These are phyloP conservation scores for Daedaleopsis sinensis DNA, from an alignment of 768 basidiomycete species.

Conservation along the genomic window DNA sequence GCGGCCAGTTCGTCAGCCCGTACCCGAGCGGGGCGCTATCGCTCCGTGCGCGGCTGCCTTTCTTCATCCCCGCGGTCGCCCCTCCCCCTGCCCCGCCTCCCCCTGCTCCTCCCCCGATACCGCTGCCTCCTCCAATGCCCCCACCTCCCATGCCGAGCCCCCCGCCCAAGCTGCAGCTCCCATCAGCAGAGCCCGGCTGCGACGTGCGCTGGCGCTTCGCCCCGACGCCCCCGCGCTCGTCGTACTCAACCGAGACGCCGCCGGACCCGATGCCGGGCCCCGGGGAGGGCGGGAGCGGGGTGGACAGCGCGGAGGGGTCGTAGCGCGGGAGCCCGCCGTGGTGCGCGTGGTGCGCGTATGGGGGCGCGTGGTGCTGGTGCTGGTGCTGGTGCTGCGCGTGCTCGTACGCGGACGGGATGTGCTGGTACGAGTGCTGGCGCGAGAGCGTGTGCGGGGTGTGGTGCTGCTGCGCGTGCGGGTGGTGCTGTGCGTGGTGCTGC, in stretches of 20 bases:
- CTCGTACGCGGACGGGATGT: slow-evolving; percentile 39
- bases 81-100: not conserved
- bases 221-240: slow-evolving; percentile 36
- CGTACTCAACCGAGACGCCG: slow-evolving; percentile 26
- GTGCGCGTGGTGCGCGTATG: slow-evolving; percentile 14
- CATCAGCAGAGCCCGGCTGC: slow-evolving; percentile 18
- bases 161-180: not conserved
- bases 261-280: slow-evolving; percentile 35
- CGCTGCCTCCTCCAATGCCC: no score
- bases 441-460: slow-evolving; percentile 47
- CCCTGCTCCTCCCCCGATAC: not conserved
- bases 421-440: slow-evolving; percentile 63
- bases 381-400: slow-evolving; percentile 37
- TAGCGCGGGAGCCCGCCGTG: slow-evolving; percentile 29
- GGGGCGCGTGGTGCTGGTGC: slow-evolving; percentile 5
- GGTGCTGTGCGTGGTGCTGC: slow-evolving; percentile 54
- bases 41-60: slow-evolving; percentile 55
- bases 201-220: slow-evolving; percentile 57
- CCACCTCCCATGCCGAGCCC: slow-evolving; percentile 7
- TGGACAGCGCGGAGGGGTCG: slow-evolving; percentile 25
- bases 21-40: slow-evolving; percentile 72
- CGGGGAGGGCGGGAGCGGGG: slow-evolving; percentile 38
- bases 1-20: slow-evolving; percentile 38
- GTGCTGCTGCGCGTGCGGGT: slow-evolving; percentile 12
- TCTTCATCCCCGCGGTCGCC: slow-evolving; percentile 23